Base-by-base conservation (phyloP, 2,329 filamentous ascomycete genomes). In the Penicillium sp. region DNA sequence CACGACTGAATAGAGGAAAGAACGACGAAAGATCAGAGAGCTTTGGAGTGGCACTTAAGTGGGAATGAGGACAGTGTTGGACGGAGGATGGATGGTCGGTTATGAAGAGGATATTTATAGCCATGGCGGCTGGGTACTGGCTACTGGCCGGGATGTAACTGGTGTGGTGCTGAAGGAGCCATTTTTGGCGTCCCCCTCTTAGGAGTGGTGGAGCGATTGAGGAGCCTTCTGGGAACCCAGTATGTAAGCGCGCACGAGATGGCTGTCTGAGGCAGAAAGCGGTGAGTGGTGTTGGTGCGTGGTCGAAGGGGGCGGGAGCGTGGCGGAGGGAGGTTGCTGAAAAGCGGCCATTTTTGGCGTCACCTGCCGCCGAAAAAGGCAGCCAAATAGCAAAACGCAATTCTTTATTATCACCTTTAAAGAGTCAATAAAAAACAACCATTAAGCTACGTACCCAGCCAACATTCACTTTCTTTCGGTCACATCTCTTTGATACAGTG, bases 251-350 rank as follows among this genome's bases (percentile, higher is more conserved):
- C 31, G 14, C 31, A 46, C 31, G 44, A 46, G 13, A 46, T 46
- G 18, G 44, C 14, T 4, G 44, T 5, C 44, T 46, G 13, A 59
- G 54, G 53, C 37, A 49, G 5, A 11, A 46, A 48, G 42, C 9
- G 34, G 42, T 57, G 45, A 24, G 43, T 4, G 44, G 43, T 44
- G 26, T 8, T 31, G 40, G 53, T 56, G 53, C 49, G 50, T 59
- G 44, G 48, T 56, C 45, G 42, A 56, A 59, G 31, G 44, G 10
- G 29, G 49, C 57, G 46, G 53, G 57, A 57, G 57, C 50, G 53
- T 59, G 53, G 53, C 53, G 46, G 57, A 59, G 54, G 46, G 46
- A 50, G 18, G 49, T 56, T 59, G 53, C 57, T 59, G 45, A 57
- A 57, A 56, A 50, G 9, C 45, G 35, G 57, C 57, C 46, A 47